A percentile compares a stretch with the other conserved stretches of the same genome.
phyloP scores from a whole-genome alignment of 73 alveolate genomes.

The Strombidium stylifer region DNA sequence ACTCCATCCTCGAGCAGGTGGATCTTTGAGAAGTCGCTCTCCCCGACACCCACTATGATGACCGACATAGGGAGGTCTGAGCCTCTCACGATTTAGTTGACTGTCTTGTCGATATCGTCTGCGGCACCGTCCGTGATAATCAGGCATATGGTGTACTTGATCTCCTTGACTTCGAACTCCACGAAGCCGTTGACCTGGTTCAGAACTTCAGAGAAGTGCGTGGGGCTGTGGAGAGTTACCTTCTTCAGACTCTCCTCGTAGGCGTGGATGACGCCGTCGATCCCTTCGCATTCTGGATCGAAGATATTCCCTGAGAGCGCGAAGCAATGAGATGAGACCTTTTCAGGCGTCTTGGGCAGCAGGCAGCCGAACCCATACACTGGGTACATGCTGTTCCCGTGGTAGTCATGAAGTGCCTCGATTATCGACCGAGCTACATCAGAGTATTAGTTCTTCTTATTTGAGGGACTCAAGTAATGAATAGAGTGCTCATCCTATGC shows the following conservation, averaged over 20 bases:
- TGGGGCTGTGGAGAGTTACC: slow-evolving; percentile 90
- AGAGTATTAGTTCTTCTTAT: slow-evolving; percentile 79
- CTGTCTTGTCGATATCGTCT: too few species aligned
- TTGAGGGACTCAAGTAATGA: slow-evolving; percentile 48
- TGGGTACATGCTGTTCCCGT: slow-evolving; percentile 83
- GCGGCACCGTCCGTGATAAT: too few species aligned
- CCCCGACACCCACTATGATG: too few species aligned
- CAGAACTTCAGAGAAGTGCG: slow-evolving; percentile 65
- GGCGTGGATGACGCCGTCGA: slow-evolving; percentile 77
- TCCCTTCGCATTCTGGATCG: slow-evolving; percentile 86
- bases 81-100: too few species aligned
- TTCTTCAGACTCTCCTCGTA: slow-evolving; percentile 69
- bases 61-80: too few species aligned
- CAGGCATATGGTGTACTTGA: too few species aligned
- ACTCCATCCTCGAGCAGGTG: too few species aligned
- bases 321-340: slow-evolving; percentile 85
- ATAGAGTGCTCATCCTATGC: slow-evolving; percentile 66
- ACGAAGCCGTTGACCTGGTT: slow-evolving; percentile 28
- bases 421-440: slow-evolving; percentile 70
- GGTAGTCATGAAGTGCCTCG: slow-evolving; percentile 84
- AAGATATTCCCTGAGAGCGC: slow-evolving; percentile 85
- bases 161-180: slow-evolving; percentile 5
- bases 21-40: too few species aligned
- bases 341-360: too few species aligned
- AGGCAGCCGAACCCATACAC: slow-evolving; percentile 98